phyloP scores from a whole-genome alignment of 257 asterid species.

The Penstemon davidsonii region DNA sequence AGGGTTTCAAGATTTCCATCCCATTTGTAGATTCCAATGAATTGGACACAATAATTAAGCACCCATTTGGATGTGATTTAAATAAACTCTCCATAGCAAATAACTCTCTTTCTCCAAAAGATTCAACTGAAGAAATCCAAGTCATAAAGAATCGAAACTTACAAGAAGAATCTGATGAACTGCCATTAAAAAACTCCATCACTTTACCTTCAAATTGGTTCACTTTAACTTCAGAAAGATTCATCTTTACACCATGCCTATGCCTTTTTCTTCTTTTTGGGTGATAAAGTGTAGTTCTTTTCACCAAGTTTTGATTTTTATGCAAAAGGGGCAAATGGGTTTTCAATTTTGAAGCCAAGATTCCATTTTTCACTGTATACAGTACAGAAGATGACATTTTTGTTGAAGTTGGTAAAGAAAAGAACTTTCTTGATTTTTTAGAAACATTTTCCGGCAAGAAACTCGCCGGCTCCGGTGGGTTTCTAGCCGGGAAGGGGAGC shows the following conservation, averaged over 20 bases:
- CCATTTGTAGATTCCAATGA: slow-evolving; percentile 78
- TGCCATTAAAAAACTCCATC: slow-evolving; percentile 46
- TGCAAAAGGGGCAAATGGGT: slow-evolving; percentile 47
- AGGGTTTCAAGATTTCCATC: slow-evolving; percentile 54
- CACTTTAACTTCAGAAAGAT: slow-evolving; percentile 26
- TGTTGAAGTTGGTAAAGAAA: slow-evolving; percentile 38
- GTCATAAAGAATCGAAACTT: slow-evolving; percentile 75
- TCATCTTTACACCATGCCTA: slow-evolving; percentile 34
- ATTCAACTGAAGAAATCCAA: slow-evolving; percentile 65
- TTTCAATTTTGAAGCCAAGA: slow-evolving; percentile 33
- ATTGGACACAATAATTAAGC: slow-evolving; percentile 65
- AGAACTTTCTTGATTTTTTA: slow-evolving; percentile 54
- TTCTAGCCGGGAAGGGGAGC: slow-evolving; percentile 47
- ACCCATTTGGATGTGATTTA: slow-evolving; percentile 65
- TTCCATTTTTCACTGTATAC: slow-evolving; percentile 39
- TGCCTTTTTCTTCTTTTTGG: slow-evolving; percentile 35
- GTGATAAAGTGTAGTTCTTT: slow-evolving; percentile 30
- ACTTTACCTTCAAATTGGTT: slow-evolving; percentile 58
- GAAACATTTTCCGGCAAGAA: slow-evolving; percentile 49
- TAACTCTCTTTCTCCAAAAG: slow-evolving; percentile 68
- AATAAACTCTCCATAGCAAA: slow-evolving; percentile 58
- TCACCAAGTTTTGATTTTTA: slow-evolving; percentile 48
- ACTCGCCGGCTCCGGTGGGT: slow-evolving; percentile 36
- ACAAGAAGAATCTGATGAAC: slow-evolving; percentile 45
- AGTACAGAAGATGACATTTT: slow-evolving; percentile 31